phyloP scores from a whole-genome alignment of 75 land plant genomes.

The Pinus tabuliformis region DNA sequence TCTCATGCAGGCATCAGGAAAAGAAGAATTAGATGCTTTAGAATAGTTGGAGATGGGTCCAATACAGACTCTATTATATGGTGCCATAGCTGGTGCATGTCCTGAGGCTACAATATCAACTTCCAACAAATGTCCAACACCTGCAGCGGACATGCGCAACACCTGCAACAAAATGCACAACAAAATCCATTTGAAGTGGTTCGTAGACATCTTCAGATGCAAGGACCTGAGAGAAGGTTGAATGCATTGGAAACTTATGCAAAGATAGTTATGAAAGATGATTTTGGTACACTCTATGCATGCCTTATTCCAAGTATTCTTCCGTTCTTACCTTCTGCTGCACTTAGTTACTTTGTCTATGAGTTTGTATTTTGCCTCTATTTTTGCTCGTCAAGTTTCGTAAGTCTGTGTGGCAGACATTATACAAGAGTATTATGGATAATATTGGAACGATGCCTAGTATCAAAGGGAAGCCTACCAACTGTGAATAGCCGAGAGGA shows the following conservation, averaged over 20 bases:
- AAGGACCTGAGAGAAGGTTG: slow-evolving; percentile 45
- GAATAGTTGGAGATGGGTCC: slow-evolving; percentile 83
- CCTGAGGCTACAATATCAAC: slow-evolving; percentile 84
- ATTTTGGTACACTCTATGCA: slow-evolving; percentile 77
- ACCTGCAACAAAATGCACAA: too few relatives aligned
- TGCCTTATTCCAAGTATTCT: slow-evolving; percentile 81
- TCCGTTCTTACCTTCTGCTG: slow-evolving; percentile 86
- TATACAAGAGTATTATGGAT: too few relatives aligned
- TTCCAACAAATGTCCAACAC: too few relatives aligned
- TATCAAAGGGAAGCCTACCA: too few relatives aligned
- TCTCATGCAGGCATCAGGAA: slow-evolving; percentile 21
- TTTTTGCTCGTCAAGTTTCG: too few relatives aligned
- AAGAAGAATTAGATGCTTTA: slow-evolving; percentile 42
- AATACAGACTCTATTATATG: slow-evolving; percentile 70
- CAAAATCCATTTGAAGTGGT: slow-evolving; percentile 95
- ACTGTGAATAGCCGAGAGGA: too few relatives aligned
- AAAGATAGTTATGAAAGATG: slow-evolving; percentile 70
- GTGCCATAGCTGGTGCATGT: slow-evolving; percentile 84
- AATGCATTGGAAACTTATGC: slow-evolving; percentile 55
- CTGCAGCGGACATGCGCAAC: too few relatives aligned
- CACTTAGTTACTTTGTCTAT: slow-evolving; percentile 78
- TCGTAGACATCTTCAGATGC: slow-evolving; percentile 85
- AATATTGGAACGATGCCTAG: too few relatives aligned
- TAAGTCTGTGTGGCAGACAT: too few relatives aligned
- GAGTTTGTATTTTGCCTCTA: slow-evolving; percentile 21